Conservation (phyloP, 805 yeast species). For the Candida arabinofermentans region DNA sequence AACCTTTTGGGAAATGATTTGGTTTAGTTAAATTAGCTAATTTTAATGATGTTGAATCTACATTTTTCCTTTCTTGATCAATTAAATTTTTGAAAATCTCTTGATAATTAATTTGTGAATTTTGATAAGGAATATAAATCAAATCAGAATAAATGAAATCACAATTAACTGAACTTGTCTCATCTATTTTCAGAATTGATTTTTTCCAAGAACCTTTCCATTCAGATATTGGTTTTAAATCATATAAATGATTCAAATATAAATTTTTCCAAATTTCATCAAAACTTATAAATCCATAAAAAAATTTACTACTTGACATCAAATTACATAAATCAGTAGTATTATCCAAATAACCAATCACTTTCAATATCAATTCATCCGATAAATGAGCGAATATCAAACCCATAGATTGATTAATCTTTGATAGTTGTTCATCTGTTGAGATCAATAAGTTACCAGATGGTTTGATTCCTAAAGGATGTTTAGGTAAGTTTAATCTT, state of each 20-base stretch:
- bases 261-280: slow-evolving; percentile 80
- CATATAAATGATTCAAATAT: slow-evolving; percentile 33
- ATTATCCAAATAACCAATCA: slow-evolving; percentile 46
- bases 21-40: slow-evolving; percentile 6
- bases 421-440: slow-evolving; percentile 12
- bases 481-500: slow-evolving; percentile 35
- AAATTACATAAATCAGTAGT: slow-evolving; percentile 46
- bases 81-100: slow-evolving; percentile 46
- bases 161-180: slow-evolving; percentile 44
- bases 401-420: slow-evolving; percentile 46
- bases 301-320: slow-evolving; percentile 57
- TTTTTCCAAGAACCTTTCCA: slow-evolving; percentile 87
- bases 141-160: slow-evolving; percentile 65
- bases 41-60: slow-evolving; percentile 9
- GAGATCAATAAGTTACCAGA: slow-evolving; percentile 51
- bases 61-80: slow-evolving; percentile 35
- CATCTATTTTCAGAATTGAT: slow-evolving; percentile 41
- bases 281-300: slow-evolving; percentile 68
- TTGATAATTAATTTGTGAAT: slow-evolving; percentile 64
- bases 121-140: slow-evolving; percentile 80
- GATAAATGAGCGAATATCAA: slow-evolving; percentile 40
- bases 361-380: slow-evolving; percentile 60
- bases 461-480: slow-evolving; percentile 74
- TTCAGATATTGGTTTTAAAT: slow-evolving; percentile 2
- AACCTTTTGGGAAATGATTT: slow-evolving; percentile 21